These are phyloP conservation scores for Cercospora sp. DNA, from an alignment of 2,329 filamentous ascomycete genomes.

Conservation along the genomic window DNA sequence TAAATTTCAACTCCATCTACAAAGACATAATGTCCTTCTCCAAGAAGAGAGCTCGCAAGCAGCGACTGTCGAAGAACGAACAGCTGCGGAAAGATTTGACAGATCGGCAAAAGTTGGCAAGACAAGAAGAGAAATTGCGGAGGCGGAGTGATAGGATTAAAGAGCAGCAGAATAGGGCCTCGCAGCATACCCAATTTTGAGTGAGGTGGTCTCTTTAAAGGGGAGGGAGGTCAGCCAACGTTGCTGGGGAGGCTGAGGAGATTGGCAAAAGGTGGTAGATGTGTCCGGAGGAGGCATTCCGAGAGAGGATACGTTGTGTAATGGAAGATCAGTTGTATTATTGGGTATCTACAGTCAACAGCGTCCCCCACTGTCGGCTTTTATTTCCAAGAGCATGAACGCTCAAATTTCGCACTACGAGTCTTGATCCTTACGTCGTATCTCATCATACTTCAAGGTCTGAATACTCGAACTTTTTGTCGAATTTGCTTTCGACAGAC, in stretches of 20 bases:
- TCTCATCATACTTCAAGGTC: conserved; percentile 20
- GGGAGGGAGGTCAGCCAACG: background rate
- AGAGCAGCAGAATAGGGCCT: conserved; percentile 4
- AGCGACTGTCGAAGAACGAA: conserved; percentile 6
- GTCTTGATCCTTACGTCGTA: background rate
- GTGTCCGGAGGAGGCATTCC: too few species aligned
- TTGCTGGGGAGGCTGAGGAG: background rate
- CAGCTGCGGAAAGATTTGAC: conserved; percentile 9
- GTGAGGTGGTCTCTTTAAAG: background rate
- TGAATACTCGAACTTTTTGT: conserved; percentile 44
- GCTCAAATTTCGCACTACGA: background rate
- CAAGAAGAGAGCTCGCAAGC: conserved; percentile 9
- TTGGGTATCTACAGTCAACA: background rate
- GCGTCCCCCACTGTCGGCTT: background rate
- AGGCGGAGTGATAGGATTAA: conserved; percentile 10
- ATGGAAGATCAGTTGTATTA: background rate
- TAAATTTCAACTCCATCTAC: too few species aligned
- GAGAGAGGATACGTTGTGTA: background rate
- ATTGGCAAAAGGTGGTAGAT: background rate
- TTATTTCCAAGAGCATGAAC: background rate
- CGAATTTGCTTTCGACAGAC: conserved; percentile 50
- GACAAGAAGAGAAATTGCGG: conserved; percentile 7
- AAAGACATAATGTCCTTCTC: background rate
- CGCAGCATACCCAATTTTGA: conserved; percentile 9
- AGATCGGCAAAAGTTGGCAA: conserved; percentile 1